Evolutionary conservation across 192 early-diverging fungal genomes (phyloP).

Genomic region (Powellomyces hirtus): DNA sequence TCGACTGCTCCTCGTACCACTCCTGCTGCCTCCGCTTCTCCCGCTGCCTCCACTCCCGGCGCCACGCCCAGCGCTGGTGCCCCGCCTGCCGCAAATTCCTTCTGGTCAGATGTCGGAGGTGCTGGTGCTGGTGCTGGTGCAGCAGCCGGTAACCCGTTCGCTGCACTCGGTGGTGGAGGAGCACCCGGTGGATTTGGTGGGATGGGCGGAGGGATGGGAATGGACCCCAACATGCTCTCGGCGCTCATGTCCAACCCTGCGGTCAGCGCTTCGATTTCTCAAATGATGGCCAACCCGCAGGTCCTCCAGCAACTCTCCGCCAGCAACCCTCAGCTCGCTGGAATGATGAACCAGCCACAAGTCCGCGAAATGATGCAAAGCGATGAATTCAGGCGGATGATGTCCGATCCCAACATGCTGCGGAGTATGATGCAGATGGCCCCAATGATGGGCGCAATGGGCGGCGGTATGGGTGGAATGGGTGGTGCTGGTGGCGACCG

Average conservation of each 20-base stretch:
- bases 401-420: constrained; percentile 81
- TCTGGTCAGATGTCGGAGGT: too few relatives aligned
- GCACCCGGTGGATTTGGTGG: constrained; percentile 40
- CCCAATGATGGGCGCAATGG: constrained; percentile 43
- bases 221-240: constrained; percentile 38
- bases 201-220: constrained; percentile 55
- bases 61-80: constrained; percentile 36
- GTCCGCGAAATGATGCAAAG: constrained; percentile 81
- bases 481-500: not conserved
- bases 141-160: constrained; percentile 23
- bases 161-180: constrained; percentile 35
- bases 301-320: constrained; percentile 81
- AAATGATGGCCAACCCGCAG: constrained; percentile 79
- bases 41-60: constrained; percentile 34
- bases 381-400: constrained; percentile 56
- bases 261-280: constrained; percentile 77
- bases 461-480: constrained; percentile 37
- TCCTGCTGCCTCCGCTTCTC: constrained; percentile 30
- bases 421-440: constrained; percentile 70
- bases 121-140: constrained; percentile 39
- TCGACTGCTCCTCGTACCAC: constrained; percentile 29
- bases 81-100: constrained; percentile 23
- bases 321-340: constrained; percentile 75
- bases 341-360: constrained; percentile 72
- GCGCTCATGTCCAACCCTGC: constrained; percentile 83